phyloP scores from a whole-genome alignment of 176 grass and related monocot species.

The Melocanna baccifera region DNA sequence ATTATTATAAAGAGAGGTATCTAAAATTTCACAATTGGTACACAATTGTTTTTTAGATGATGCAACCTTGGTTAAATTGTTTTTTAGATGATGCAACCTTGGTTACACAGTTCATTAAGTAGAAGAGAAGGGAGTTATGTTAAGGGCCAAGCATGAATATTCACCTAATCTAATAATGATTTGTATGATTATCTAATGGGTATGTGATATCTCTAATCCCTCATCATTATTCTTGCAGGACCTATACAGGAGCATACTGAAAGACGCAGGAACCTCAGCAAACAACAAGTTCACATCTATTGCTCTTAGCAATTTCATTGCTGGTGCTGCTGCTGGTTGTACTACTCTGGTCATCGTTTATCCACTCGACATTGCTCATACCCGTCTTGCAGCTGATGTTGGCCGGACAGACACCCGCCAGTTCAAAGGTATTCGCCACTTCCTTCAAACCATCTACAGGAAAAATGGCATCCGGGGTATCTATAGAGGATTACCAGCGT shows the following conservation, averaged over 20 bases:
- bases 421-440: conserved; percentile 89
- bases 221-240: conserved; percentile 53
- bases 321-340: conserved; percentile 85
- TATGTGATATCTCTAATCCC: neutral
- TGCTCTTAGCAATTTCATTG: conserved; percentile 72
- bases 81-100: neutral
- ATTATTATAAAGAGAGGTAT: neutral
- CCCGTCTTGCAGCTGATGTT: conserved; percentile 85
- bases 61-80: neutral
- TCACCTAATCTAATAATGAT: neutral
- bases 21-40: neutral
- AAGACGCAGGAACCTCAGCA: conserved; percentile 43
- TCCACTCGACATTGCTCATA: conserved; percentile 93
- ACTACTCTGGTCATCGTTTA: conserved; percentile 94
- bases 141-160: neutral
- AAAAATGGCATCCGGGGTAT: conserved; percentile 78
- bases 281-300: conserved; percentile 56
- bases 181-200: neutral
- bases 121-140: neutral
- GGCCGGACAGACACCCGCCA: conserved; percentile 68
- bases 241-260: conserved; percentile 70
- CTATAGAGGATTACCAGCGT: conserved; percentile 75
- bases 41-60: neutral
- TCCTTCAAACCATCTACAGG: conserved; percentile 79
- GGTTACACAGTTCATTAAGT: neutral